Base-by-base conservation (phyloP, 2,329 filamentous ascomycete genomes). In the Elsinoe australis region DNA sequence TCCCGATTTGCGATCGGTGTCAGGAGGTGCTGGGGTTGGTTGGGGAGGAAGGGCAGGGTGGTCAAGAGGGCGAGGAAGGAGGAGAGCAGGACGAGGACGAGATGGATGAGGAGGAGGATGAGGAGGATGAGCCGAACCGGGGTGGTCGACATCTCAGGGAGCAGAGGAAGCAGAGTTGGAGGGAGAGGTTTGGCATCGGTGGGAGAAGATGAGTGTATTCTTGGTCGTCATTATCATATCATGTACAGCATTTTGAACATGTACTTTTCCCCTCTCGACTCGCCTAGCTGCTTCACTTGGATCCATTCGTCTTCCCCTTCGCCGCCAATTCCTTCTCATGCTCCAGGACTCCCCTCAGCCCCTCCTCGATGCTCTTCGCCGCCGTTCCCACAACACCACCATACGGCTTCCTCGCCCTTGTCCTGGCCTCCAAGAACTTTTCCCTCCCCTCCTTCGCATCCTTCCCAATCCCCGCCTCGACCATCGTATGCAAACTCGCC, bases 1-100 rank as follows among this genome's bases (percentile, higher is more conserved):
- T 84, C 14, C 64, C 69, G 31, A 67, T 94, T 14, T 96, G 90
- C 64, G 67, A 65, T 41, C 72, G 87, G 60, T 96, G 90, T 63
- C 79, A 82, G 22, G 74, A 78, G 9, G 78, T 83, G 28, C 74
- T 90, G 12, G 58, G 58, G 15, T 5, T 53, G 28, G 44, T 50
- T 26, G 45, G 48, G 14, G 47, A 47, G 9, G 24, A 24, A 4
- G 33, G 38, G 47, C 38, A 33, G 9, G 22, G 21, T 17, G 31
- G 36, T 5, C 47, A 38, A 17, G 53, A 51, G 10, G 35, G 39
- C 12, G 45, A 38, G 21, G 31, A 47, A 2, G 48, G 45, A 18
- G 39, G 28, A 39, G 47, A n/a, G 9, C 31, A 45, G 12, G 46
- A 45, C 1, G 41, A 44, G 15, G 35, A 32, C 1, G 47, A 32